Evolutionary conservation across 1,284 basidiomycete species (phyloP), one percentile per base, ranked within the genome.

Genomic region (Acaromyces ingoldii): DNA sequence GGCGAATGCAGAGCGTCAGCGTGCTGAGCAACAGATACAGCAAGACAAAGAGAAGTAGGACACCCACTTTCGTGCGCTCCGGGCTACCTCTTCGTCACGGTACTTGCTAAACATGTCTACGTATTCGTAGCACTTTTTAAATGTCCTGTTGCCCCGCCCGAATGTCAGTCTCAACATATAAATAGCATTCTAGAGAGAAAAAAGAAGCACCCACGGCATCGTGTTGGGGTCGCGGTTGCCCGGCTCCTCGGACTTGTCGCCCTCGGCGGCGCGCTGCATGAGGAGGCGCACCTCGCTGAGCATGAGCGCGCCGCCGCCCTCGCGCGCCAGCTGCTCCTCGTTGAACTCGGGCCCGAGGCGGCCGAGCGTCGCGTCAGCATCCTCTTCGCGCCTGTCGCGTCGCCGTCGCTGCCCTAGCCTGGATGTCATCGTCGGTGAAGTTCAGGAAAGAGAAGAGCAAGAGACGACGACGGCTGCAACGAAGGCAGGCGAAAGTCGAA

Each of bases 101-200:
- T 26, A 22, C 6, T 28, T 22, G 34, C 26, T 45, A 30, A 45
- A 45, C 25, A 28, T 45, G 17, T 45, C 42, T 31, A 28, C 30
- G 26, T 45, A 45, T 30, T 45, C 42, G 13, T 31, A 45, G 15
- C 42, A 45, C 22, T 45, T 45, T 22, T 45, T 45, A 31, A 45
- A 45, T 19, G 34, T 31, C 10, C 38, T 34, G 19, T 34, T 40
- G 38, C 13, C 21, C 21, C 13, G 38, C 21, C 7, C n/a, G n/a
- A n/a, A n/a, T n/a, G n/a, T n/a, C n/a, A n/a, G n/a, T n/a, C n/a
- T n/a, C n/a, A n/a, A n/a, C n/a, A n/a, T n/a, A n/a, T n/a, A n/a
- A n/a, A n/a, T n/a, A n/a, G n/a, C n/a, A n/a, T n/a, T n/a, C n/a
- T n/a, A 40, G 38, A 40, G 17, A 19, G 38, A 25, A 9, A 40